Conservation (phyloP, 805 yeast species). For the Metahyphopichia silvanorum region DNA sequence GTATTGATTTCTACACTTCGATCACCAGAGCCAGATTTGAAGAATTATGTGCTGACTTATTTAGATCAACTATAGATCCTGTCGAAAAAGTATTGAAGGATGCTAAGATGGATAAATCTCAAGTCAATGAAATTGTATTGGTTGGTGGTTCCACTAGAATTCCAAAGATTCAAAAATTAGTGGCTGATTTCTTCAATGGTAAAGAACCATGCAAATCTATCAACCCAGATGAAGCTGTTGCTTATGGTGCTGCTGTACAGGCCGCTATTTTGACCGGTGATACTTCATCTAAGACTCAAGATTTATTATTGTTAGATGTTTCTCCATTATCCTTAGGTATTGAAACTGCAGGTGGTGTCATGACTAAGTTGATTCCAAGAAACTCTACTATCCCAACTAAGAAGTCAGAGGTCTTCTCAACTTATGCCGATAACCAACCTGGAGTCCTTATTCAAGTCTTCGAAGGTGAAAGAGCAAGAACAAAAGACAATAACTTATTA, state of each 20-base stretch:
- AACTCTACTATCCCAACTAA: constrained; percentile 94
- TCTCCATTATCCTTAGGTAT: constrained; percentile 94
- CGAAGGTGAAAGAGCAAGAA: constrained; percentile 96
- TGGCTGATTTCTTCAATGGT: constrained; percentile 87
- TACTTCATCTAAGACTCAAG: constrained; percentile 43
- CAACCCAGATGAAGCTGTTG: constrained; percentile 99
- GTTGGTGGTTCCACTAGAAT: constrained; percentile 99
- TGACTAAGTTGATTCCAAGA: constrained; percentile 93
- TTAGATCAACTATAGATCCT: constrained; percentile 93
- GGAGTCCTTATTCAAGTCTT: constrained; percentile 90
- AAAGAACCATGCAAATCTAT: constrained; percentile 96
- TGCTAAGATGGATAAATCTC: constrained; percentile 81
- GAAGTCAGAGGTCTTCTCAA: constrained; percentile 92
- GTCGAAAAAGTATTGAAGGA: constrained; percentile 95
- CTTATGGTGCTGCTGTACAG: constrained; percentile 99
- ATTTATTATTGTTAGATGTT: constrained; percentile 75
- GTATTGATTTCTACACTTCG: constrained; percentile 93
- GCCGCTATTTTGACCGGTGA: constrained; percentile 98
- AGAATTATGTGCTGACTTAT: constrained; percentile 88
- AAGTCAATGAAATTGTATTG: constrained; percentile 89
- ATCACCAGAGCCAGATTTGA: constrained; percentile 97
- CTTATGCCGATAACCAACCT: constrained; percentile 95
- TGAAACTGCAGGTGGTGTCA: constrained; percentile 96
- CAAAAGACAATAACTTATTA: constrained; percentile 86
- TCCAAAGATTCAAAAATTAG: constrained; percentile 94